A percentile compares a stretch with the other conserved stretches of the same genome.
Conservation (phyloP, 345 rosid genomes). For the Rhizophora mangle region DNA sequence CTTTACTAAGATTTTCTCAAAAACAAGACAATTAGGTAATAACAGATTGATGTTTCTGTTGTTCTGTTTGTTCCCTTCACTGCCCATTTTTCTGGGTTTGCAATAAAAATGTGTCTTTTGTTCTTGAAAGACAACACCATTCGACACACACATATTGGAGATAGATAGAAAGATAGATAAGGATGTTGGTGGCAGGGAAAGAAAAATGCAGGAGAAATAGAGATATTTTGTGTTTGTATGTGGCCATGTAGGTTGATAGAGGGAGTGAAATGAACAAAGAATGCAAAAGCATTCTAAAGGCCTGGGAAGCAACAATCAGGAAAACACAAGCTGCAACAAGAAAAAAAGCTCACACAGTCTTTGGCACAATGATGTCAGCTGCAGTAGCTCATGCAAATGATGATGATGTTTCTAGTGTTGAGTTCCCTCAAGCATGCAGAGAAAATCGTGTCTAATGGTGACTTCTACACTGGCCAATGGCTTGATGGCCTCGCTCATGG, state of each 20-base stretch:
- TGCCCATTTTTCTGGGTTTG: neutral
- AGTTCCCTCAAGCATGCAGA: conserved; percentile 43
- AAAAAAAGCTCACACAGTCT: conserved; percentile 35
- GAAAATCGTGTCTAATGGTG: conserved; percentile 57
- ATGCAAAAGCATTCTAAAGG: conserved; percentile 35
- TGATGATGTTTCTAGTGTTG: conserved; percentile 38
- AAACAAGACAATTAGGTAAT: too few relatives aligned
- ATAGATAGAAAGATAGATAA: too few relatives aligned
- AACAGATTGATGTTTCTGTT: neutral
- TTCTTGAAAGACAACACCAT: conserved; percentile 13
- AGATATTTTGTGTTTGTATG: neutral
- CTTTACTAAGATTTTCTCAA: too few relatives aligned
- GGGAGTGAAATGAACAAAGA: conserved; percentile 36
- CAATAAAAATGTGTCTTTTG: conserved; percentile 9
- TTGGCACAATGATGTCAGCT: conserved; percentile 51
- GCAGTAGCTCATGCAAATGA: conserved; percentile 91
- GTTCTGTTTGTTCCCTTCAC: conserved; percentile 7
- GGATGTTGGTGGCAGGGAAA: too few relatives aligned
- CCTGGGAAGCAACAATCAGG: conserved; percentile 35
- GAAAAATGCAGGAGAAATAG: too few relatives aligned
- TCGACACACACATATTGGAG: too few relatives aligned
- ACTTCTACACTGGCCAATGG: conserved; percentile 89
- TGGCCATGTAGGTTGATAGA: conserved; percentile 4
- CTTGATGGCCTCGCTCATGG: conserved; percentile 68
- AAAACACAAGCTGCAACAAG: conserved; percentile 43